Evolutionary conservation across 2,329 filamentous ascomycete species (phyloP).

Genomic region (Claviceps digitariae): DNA sequence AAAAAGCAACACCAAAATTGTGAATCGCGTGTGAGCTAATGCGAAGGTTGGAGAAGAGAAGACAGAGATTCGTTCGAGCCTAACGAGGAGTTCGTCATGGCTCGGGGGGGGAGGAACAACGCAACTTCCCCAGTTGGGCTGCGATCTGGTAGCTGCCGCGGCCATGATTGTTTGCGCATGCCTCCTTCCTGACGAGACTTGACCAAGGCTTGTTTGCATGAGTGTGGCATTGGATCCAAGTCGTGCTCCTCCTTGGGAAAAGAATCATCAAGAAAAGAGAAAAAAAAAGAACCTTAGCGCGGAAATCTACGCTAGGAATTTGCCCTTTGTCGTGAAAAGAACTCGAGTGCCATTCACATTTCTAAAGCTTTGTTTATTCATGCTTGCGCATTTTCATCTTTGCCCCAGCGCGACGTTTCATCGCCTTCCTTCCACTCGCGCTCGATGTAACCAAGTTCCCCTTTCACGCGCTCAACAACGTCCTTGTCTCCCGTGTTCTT

Average conservation of each 20-base stretch:
- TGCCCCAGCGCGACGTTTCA: slow-evolving; percentile 72
- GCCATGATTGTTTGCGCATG: not conserved
- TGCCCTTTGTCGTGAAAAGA: not conserved
- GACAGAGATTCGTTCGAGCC: not conserved
- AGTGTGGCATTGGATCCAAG: not conserved
- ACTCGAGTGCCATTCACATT: not conserved
- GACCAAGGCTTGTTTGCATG: not conserved
- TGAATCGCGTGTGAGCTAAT: not conserved
- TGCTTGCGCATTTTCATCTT: slow-evolving; percentile 21
- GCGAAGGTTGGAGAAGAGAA: not conserved
- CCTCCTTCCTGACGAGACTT: not conserved
- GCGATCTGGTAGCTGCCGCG: not conserved
- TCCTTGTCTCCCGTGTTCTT: slow-evolving; percentile 87
- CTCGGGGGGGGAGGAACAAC: not conserved
- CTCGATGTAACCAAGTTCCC: slow-evolving; percentile 73
- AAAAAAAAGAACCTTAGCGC: too few species aligned
- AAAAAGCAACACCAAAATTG: slow-evolving; percentile 2
- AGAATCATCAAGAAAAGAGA: too few species aligned
- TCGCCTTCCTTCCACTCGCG: slow-evolving; percentile 72
- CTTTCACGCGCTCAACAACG: slow-evolving; percentile 73
- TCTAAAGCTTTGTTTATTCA: not conserved
- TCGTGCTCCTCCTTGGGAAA: not conserved
- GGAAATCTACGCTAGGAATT: not conserved
- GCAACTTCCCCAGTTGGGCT: not conserved
- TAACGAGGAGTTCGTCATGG: not conserved